Evolutionary conservation across 2,329 filamentous ascomycete genomes (phyloP), one percentile per base, ranked within the genome.

Genomic region (Didymella segeticola): DNA sequence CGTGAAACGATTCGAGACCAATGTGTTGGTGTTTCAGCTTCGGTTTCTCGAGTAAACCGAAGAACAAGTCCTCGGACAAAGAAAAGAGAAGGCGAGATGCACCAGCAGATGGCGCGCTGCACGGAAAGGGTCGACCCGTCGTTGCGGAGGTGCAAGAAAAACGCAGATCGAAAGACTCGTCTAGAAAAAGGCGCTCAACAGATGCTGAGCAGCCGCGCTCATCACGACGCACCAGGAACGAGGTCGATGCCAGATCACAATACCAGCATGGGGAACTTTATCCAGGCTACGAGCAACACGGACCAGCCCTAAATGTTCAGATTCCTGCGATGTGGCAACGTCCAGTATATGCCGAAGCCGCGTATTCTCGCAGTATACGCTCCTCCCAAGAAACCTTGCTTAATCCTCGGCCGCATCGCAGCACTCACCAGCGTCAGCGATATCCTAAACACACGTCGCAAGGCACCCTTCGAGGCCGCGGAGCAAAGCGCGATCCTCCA

Each of bases 11-110:
- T 60, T 58, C 57, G 51, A 61, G 58, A 53, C 47, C 65, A 56
- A 74, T 74, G 72, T 74, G 72, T 62, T 73, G 71, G 66, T 69
- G 67, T 58, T 72, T 70, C 57, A 66, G 64, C 42, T 73, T 72
- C 52, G 64, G 66, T 47, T 52, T 64, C 51, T 64, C 68, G 37
- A 63, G 58, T 53, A 67, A 57, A 51, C 68, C 69, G 57, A 73
- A 72, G 58, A 67, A 47, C 43, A 71, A 66, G 45, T 60, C 31
- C 39, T 68, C 70, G 47, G 62, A 63, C 37, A 47, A 47, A 9
- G 63, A 69, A 49, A 69, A 71, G 50, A 72, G 70, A 60, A 72
- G 60, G 62, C 62, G 63, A 51, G 66, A 67, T 23, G 57, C 49
- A 27, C 63, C 61, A 14, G 34, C 47, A 29, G 54, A 65, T 37